Evolutionary conservation across 371 early-diverging fungal genomes (phyloP), one percentile per base, ranked within the genome.

Genomic region (Zopfochytrium polystomum): DNA sequence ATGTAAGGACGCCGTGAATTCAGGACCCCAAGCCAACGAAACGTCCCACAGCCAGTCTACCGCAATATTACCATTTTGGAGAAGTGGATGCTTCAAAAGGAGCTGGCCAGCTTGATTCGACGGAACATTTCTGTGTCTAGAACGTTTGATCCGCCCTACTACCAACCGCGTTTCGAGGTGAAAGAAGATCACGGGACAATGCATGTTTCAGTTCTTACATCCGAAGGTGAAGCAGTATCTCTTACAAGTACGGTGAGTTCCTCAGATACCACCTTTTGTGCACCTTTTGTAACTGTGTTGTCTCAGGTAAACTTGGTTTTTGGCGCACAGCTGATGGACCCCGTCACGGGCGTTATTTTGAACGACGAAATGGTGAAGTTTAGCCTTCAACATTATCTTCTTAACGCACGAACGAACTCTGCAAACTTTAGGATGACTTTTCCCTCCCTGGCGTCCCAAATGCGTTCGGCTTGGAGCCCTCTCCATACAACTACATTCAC

Each of bases 181-280:
- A 68, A 81, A 18, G 90, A 89, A 42, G 86, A 90, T 58, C 97
- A 93, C 66, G 99, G 99, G 3, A 99, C 99, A 18, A 95, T 96
- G 55, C 98, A 98, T 72, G 62, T 99, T 2, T 96, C 98, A 2
- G 89, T 92, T 0, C 80, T 97, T 6, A 94, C 93, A 71, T 72
- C 80, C 54, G 78, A 93, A 32, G 91, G 90, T 51, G 85, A 87
- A n/a, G 67, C 93, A 0, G 98, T 95, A 5, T 75, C 92, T 0
- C 47, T 98, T 52, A 99, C 98, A 1, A 89, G 91, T n/a, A 96
- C 99, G 0, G 74, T 58, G 32, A 45, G 42, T 47, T 47, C 22
- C 7, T 47, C 11, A 38, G 38, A 18, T 9, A n/a, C 9, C 47
- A 47, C 25, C 22, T 23, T 13, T n/a, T 47, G 18, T 23, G 11